Conservation (phyloP, 1,284 basidiomycete species). For the Mycena sp. region DNA sequence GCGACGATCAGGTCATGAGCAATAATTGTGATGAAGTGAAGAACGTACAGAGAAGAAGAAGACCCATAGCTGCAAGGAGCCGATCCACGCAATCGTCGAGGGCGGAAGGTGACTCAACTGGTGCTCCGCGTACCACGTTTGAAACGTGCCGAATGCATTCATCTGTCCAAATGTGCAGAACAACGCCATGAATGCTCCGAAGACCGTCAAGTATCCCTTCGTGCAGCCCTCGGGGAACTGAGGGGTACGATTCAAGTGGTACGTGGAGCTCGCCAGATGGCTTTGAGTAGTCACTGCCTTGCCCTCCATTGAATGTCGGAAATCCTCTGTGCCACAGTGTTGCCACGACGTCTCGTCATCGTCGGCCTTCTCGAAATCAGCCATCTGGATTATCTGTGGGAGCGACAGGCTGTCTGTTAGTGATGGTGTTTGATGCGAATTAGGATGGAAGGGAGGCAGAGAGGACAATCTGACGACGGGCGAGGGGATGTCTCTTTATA, state of each 20-base stretch:
- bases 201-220: slow-evolving; percentile 50
- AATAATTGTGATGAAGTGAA: background rate
- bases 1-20: background rate
- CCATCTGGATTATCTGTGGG: slow-evolving; percentile 29
- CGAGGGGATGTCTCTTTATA: slow-evolving; percentile 15
- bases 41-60: slow-evolving; percentile 59
- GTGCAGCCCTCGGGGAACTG: slow-evolving; percentile 43
- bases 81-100: slow-evolving; percentile 62
- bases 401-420: slow-evolving; percentile 25
- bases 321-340: slow-evolving; percentile 25
- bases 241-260: slow-evolving; percentile 19
- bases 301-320: slow-evolving; percentile 24
- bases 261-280: slow-evolving; percentile 23
- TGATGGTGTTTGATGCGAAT: slow-evolving; percentile 5
- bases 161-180: slow-evolving; percentile 62
- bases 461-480: background rate
- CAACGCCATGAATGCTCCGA: slow-evolving; percentile 57
- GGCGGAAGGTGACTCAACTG: slow-evolving; percentile 50
- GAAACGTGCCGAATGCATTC: slow-evolving; percentile 62
- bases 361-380: slow-evolving; percentile 26
- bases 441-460: background rate
- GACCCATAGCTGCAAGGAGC: slow-evolving; percentile 58
- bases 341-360: slow-evolving; percentile 32
- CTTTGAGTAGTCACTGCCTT: slow-evolving; percentile 23
- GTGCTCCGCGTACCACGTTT: slow-evolving; percentile 56